These are phyloP conservation scores for Psilocybe mexicana DNA, from an alignment of 1,284 basidiomycete species.

Conservation along the genomic window DNA sequence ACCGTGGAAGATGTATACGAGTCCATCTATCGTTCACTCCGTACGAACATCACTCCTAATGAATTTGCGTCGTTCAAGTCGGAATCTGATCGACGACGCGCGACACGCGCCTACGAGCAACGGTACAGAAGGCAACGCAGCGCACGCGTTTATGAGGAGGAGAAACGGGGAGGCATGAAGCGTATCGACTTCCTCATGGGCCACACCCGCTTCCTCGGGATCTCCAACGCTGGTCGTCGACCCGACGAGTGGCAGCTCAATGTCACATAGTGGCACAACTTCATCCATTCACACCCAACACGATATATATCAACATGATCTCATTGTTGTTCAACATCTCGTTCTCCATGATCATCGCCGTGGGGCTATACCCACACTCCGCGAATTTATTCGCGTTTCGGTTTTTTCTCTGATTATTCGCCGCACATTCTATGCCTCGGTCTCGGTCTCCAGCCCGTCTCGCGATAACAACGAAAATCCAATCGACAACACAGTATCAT, in stretches of 20 bases:
- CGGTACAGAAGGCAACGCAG: constrained; percentile 36
- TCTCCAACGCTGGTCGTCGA: constrained; percentile 15
- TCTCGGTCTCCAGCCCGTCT: constrained; percentile 1
- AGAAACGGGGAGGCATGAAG: constrained; percentile 40
- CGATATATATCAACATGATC: not conserved
- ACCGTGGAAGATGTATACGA: constrained; percentile 32
- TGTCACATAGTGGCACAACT: constrained; percentile 7
- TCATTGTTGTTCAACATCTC: not conserved
- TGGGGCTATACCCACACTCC: not conserved
- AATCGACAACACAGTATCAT: not conserved
- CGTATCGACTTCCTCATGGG: constrained; percentile 41
- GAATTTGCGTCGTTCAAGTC: constrained; percentile 42
- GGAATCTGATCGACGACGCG: constrained; percentile 33
- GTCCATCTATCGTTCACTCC: constrained; percentile 25
- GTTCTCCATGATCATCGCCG: not conserved
- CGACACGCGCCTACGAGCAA: constrained; percentile 43
- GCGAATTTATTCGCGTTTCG: not conserved
- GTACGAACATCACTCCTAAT: constrained; percentile 32
- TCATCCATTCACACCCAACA: not conserved
- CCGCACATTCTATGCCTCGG: not conserved
- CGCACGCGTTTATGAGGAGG: constrained; percentile 29
- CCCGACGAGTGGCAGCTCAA: constrained; percentile 23
- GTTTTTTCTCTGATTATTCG: constrained; percentile 5
- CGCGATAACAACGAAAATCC: constrained; percentile 9
- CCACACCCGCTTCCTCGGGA: constrained; percentile 34